These are phyloP conservation scores for Phallus indusiatus DNA, from an alignment of 768 basidiomycete species.

Conservation along the genomic window DNA sequence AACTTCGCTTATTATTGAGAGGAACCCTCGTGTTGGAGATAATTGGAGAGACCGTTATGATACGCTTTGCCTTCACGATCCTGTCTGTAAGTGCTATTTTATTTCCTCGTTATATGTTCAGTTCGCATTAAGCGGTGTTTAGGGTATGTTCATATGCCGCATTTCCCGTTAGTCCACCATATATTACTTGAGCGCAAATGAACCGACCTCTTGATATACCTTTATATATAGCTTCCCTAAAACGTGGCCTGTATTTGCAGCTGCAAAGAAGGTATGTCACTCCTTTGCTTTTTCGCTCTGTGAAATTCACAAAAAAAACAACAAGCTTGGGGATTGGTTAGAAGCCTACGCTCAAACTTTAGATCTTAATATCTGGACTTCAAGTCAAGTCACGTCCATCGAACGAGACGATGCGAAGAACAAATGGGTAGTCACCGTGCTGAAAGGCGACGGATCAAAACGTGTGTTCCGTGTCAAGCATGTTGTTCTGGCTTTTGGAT, in stretches of 20 bases:
- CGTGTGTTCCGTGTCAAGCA: conserved; percentile 25
- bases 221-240: conserved; percentile 38
- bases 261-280: conserved; percentile 35
- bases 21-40: conserved; percentile 42
- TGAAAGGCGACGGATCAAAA: conserved; percentile 5
- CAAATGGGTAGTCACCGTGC: conserved; percentile 20
- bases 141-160: conserved; percentile 52
- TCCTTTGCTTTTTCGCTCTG: background rate
- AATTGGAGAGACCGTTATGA: conserved; percentile 55
- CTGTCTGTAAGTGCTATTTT: conserved; percentile 27
- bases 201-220: background rate
- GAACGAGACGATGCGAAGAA: conserved; percentile 5
- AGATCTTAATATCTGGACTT: conserved; percentile 57
- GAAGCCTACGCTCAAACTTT: conserved; percentile 51
- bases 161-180: conserved; percentile 38
- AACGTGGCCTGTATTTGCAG: conserved; percentile 49
- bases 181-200: background rate
- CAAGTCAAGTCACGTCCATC: conserved; percentile 13
- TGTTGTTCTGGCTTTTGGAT: conserved; percentile 50
- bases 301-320: conserved; percentile 2
- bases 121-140: background rate
- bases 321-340: conserved; percentile 55
- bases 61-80: conserved; percentile 44
- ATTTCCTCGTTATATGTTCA: conserved; percentile 9
- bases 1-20: conserved; percentile 46